Conservation (phyloP, 2,329 filamentous ascomycete species). For the Aspergillus bombycis region DNA sequence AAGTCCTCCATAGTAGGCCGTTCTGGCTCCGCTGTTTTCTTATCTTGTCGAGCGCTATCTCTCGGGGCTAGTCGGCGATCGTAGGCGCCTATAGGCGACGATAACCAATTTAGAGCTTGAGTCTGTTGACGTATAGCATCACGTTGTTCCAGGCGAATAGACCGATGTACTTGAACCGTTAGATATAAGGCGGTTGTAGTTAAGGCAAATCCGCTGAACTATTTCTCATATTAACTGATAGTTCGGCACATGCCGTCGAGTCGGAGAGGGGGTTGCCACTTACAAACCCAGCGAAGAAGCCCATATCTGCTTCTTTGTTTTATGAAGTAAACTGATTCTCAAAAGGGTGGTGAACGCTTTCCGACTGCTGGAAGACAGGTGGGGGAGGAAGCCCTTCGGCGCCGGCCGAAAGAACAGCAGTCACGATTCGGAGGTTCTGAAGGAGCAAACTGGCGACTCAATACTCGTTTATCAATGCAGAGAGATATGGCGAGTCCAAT, state of each 20-base stretch:
- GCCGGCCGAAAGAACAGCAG: conserved; percentile 2
- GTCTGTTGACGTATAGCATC: conserved; percentile 49
- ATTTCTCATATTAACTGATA: conserved; percentile 13
- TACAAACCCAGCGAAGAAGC: conserved; percentile 64
- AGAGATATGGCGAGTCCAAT: background rate
- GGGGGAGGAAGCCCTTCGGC: background rate
- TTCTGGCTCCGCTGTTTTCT: background rate
- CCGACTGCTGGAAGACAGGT: background rate
- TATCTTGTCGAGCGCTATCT: conserved; percentile 1
- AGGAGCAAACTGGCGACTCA: background rate
- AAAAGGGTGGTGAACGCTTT: background rate
- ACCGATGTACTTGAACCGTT: conserved; percentile 69
- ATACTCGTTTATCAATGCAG: background rate
- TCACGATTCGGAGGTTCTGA: background rate
- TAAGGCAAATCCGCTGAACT: conserved; percentile 77
- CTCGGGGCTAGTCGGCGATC: conserved; percentile 33
- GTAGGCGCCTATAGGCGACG: conserved; percentile 39
- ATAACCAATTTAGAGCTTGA: conserved; percentile 45
- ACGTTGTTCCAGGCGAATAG: conserved; percentile 60
- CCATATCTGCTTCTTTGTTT: conserved; percentile 17
- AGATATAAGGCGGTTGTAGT: conserved; percentile 75
- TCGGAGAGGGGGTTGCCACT: conserved; percentile 30
- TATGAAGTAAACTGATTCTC: background rate
- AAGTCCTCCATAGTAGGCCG: conserved; percentile 62
- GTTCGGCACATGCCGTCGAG: background rate